phyloP scores from a whole-genome alignment of 1,139 yeast genomes.

The Zygotorulaspora mrakii region DNA sequence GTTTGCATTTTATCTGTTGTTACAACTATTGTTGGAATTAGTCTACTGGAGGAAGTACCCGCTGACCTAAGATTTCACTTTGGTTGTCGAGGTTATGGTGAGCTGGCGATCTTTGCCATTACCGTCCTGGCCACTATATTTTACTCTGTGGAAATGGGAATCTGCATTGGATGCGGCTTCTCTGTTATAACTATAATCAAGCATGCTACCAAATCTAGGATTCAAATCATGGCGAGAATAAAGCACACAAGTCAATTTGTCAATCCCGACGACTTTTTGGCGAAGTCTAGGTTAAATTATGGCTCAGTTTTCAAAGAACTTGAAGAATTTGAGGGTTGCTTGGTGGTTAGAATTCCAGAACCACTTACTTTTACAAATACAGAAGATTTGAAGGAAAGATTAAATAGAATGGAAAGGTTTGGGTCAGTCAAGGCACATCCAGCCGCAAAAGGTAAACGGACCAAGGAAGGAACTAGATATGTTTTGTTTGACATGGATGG shows the following conservation, averaged over 20 bases:
- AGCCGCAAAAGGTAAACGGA: constrained; percentile 57
- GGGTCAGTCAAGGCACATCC: constrained; percentile 87
- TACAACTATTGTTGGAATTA: constrained; percentile 73
- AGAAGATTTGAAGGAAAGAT: constrained; percentile 71
- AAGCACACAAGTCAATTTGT: constrained; percentile 75
- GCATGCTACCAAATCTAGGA: constrained; percentile 82
- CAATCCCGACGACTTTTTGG: constrained; percentile 59
- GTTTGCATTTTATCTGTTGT: constrained; percentile 77
- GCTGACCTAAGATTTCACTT: constrained; percentile 71
- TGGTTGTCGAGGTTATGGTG: constrained; percentile 71
- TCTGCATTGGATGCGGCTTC: constrained; percentile 76
- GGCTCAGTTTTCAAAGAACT: constrained; percentile 30
- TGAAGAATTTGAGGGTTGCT: constrained; percentile 80
- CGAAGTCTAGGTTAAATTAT: constrained; percentile 18
- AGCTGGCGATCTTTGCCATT: constrained; percentile 65
- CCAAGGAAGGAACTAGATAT: constrained; percentile 54
- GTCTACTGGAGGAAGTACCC: constrained; percentile 84
- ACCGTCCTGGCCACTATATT: constrained; percentile 71
- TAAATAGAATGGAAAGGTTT: constrained; percentile 74
- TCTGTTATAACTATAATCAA: constrained; percentile 76
- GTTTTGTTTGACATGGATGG: constrained; percentile 83
- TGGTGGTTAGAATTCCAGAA: constrained; percentile 85
- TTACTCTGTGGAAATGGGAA: constrained; percentile 87
- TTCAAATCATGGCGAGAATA: constrained; percentile 80
- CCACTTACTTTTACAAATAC: constrained; percentile 91